Evolutionary conservation across 1,139 yeast genomes (phyloP), one percentile per base, ranked within the genome.

Genomic region (Magnusiomyces fungicola): DNA sequence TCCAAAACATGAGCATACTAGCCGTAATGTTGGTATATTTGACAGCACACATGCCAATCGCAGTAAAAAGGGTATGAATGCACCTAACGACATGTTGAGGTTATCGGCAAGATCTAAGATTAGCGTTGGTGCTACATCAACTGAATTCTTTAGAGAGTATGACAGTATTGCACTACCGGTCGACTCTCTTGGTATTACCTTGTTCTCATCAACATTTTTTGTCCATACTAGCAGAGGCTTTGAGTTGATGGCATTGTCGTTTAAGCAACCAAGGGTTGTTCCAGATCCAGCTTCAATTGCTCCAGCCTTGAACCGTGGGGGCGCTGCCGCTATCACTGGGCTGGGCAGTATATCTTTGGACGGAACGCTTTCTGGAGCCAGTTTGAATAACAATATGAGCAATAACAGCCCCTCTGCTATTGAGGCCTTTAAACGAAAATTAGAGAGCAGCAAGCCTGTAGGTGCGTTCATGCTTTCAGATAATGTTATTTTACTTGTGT

Each of bases 181-280:
- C 3, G 72, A 69, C 32, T 52, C 64, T 10, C 53, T 55, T 39
- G 67, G 68, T 2, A 54, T 69, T 24, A 62, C 64, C 9, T 71
- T 76, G 51, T 65, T 73, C 51, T 70, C 70, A 51, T 68, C 70
- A 4, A 66, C 76, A 19, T 73, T 77, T 38, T 80, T 88, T 0
- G 77, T 83, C 1, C 85, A 83, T 59, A 76, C 89, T 2, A 69
- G 78, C 38, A 78, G 79, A 56, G 92, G 92, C 0, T 80, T 83
- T 57, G 84, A 85, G 56, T 74, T 83, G 21, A 69, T 81, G 59
- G 78, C 83, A 14, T 70, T 84, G 49, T 83, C 81, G 58, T 78
- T 78, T 55, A 71, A 76, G 50, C 67, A 74, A 23, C 77, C 83
- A 1, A 70, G 80, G 54, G 75, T 81, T 9, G 73, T 79, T 16